Conservation (phyloP, 441 rosid species). For the Gossypium gossypioides region DNA sequence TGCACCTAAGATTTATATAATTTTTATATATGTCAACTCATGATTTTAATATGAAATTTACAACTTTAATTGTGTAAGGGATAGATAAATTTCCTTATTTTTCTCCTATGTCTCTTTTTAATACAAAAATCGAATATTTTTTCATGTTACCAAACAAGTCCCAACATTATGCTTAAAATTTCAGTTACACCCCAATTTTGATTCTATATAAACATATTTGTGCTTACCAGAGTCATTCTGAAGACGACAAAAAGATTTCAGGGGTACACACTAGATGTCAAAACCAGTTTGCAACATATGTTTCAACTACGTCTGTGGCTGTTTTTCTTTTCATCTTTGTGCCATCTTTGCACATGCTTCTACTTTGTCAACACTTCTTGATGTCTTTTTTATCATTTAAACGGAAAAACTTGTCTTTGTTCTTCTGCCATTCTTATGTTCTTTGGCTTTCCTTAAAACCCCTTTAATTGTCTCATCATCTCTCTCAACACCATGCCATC, state of each 20-base stretch:
- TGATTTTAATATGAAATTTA: neutral
- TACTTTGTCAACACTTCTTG: constrained; percentile 11
- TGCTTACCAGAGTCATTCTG: neutral
- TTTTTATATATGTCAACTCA: neutral
- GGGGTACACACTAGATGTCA: constrained; percentile 3
- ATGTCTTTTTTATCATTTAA: neutral
- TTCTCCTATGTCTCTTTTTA: constrained; percentile 7
- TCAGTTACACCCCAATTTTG: neutral
- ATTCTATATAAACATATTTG: neutral
- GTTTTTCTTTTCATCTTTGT: constrained; percentile 16
- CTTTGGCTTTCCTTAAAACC: neutral
- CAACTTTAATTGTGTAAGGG: neutral
- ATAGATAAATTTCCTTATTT: neutral
- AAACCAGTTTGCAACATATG: constrained; percentile 2
- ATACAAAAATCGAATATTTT: neutral
- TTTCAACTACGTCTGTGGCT: constrained; percentile 2
- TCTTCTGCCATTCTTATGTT: constrained; percentile 4
- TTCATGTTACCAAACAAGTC: constrained; percentile 15
- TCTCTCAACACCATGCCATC: neutral
- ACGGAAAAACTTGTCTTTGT: neutral
- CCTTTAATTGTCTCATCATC: neutral
- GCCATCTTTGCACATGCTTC: constrained; percentile 4
- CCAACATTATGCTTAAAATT: constrained; percentile 12
- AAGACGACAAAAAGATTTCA: neutral
- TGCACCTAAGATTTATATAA: neutral